A percentile compares a stretch with the other conserved stretches of the same genome.
These are phyloP conservation scores for Colletotrichum magnum DNA, from an alignment of 2,329 filamentous ascomycete genomes.

Conservation along the genomic window DNA sequence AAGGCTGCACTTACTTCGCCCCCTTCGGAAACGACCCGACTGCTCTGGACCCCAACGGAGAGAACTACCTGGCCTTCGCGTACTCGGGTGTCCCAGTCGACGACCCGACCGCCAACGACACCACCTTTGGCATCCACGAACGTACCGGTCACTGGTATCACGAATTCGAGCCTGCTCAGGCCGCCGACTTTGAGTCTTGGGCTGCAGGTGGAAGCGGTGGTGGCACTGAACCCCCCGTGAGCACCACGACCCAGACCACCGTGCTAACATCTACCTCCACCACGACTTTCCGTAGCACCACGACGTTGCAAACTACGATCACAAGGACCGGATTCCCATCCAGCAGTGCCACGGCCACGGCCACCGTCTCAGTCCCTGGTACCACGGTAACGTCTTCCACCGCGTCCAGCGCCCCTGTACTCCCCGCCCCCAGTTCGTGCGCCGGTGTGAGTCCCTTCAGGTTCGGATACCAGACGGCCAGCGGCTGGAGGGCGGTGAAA, in stretches of 20 bases:
- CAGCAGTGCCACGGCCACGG: constrained; percentile 15
- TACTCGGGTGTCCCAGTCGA: constrained; percentile 55
- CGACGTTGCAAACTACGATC: constrained; percentile 29
- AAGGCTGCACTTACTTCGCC: constrained; percentile 59
- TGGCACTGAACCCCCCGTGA: constrained; percentile 29
- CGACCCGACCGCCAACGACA: constrained; percentile 51
- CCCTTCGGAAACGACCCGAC: constrained; percentile 56
- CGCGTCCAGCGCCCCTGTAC: constrained; percentile 35
- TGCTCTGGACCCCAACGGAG: constrained; percentile 53
- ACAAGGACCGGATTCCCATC: constrained; percentile 29
- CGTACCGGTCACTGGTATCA: constrained; percentile 58
- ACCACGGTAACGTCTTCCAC: constrained; percentile 14
- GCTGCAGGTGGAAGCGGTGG: constrained; percentile 30
- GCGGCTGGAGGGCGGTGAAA: constrained; percentile 56
- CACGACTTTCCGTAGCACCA: constrained; percentile 30
- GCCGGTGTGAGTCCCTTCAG: constrained; percentile 49
- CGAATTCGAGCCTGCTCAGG: constrained; percentile 51
- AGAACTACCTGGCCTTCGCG: constrained; percentile 58
- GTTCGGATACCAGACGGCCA: constrained; percentile 50
- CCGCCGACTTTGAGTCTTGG: constrained; percentile 52
- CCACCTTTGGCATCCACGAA: constrained; percentile 59
- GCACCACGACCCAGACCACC: constrained; percentile 25
- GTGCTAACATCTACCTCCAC: constrained; percentile 35
- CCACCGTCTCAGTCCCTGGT: constrained; percentile 18
- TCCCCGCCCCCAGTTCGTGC: constrained; percentile 53